Base-by-base conservation (phyloP, 306 rosid genomes). In the Argentina anserina region DNA sequence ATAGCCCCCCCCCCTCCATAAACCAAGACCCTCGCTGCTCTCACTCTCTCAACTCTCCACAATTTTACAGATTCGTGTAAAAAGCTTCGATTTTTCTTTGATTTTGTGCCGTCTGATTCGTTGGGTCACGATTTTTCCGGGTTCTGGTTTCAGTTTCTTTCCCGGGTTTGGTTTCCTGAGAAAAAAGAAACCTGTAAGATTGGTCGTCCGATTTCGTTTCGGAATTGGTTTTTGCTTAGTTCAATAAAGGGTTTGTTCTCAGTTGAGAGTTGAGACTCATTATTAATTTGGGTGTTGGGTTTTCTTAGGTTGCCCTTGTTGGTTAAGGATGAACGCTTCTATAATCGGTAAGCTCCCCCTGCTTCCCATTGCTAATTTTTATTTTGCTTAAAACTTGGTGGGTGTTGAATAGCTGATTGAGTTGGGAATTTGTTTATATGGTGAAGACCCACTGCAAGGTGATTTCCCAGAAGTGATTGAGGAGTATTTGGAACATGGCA, bases 391-490 rank as follows among this genome's bases (percentile, higher is more conserved):
- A 7, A 23, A 53, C n/a, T 9, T 23, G 13, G 21, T 50, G 23
- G 34, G 29, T 14, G 45, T 14, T 42, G 1, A 25, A 43, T 40
- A 4, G 21, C 67, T 46, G n/a, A 52, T 55, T 49, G 12, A 14
- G 47, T 18, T 83, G 66, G 3, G 18, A 26, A 26, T 58, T 28
- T 26, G 5, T 58, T 5, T 29, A 28, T 79, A 39, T 47, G 70
- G 65, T 67, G 63, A 75, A 92, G 98, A 92, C 79, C 98, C 99
- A 0, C 69, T 90, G 83, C 99, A 88, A 78, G 99, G 97, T 20
- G 97, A 95, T 82, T 95, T 95, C 69, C 99, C 97, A 0, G 97
- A 95, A 85, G 97, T 95, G 53, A 95, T 91, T n/a, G 99, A 95
- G 76, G 97, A 95, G 85, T 95, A 83, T 80, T 63, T 95, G 81